Base-by-base conservation (phyloP, 768 basidiomycete species). In the Termitomyces sp. region DNA sequence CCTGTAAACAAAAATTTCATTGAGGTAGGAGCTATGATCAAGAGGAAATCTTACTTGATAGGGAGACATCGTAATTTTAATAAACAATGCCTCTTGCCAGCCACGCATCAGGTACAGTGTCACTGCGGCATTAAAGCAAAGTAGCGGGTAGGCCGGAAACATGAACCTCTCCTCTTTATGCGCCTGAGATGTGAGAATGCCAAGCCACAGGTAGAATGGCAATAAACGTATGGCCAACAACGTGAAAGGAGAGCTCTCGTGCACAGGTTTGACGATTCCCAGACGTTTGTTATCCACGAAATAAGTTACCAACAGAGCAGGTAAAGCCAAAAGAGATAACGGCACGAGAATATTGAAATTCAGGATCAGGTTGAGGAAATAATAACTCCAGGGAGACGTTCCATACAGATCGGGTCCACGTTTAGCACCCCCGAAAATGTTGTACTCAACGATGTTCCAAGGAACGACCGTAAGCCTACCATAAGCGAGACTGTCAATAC, bases 151-250 rank as follows among this genome's bases (percentile, higher is more conserved):
- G 2, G 84, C 88, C 0, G 97, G 96, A 71, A 87, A 98, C 86
- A 98, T 90, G 75, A 99, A 99, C n/a, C 97, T 81, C 69, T 99
- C 97, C 72, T 99, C 97, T 73, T 99, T 99, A 73, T 99, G 97
- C 1, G 88, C 75, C 73, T 98, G 96, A 3, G 77, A 63, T 4
- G 84, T 85, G 62, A 99, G 74, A 60, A 97, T 87, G 1, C 72
- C 81, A 47, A 87, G 65, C 96, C 97, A 98, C n/a, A 98, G 62
- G 72, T 98, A 98, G 60, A 96, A 77, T 0, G 94, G 94, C n/a
- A 81, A 70, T n/a, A 98, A 77, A 37, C 94, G 81, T 55, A 96
- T 70, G 4, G 80, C 81, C 47, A 98, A 74, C 46, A 92, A 70
- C 1, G 82, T 87, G 65, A 88, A 94, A 0, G 93, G 93, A 18